A percentile compares a stretch with the other conserved stretches of the same genome.
phyloP scores from a whole-genome alignment of 192 early-diverging fungal genomes.

The Kickxella alabastrina region DNA sequence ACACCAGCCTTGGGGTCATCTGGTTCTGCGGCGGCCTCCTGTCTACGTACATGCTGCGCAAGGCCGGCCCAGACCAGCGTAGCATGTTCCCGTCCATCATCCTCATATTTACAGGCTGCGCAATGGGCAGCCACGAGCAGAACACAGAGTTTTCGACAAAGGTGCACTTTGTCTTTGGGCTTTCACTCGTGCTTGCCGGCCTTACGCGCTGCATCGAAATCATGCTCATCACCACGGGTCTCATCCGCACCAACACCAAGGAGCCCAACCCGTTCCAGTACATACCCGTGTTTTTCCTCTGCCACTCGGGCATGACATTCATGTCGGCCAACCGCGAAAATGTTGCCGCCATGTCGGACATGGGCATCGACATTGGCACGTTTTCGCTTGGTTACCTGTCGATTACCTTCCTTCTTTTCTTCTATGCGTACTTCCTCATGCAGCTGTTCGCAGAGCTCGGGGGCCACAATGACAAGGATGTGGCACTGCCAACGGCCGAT shows the following conservation, averaged over 20 bases:
- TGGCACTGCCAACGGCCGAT: conserved; percentile 27
- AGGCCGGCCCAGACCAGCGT: conserved; percentile 37
- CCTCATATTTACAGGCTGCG: conserved; percentile 60
- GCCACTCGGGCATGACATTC: conserved; percentile 59
- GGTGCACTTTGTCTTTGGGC: conserved; percentile 65
- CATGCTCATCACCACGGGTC: conserved; percentile 32
- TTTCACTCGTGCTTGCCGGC: conserved; percentile 56
- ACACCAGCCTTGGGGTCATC: conserved; percentile 65
- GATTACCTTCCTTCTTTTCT: conserved; percentile 57
- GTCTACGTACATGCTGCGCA: conserved; percentile 53
- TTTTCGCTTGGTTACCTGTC: conserved; percentile 58
- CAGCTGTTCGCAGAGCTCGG: conserved; percentile 45
- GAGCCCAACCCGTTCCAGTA: conserved; percentile 51
- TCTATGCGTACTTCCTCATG: conserved; percentile 54
- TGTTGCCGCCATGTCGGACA: conserved; percentile 38
- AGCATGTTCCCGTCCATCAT: conserved; percentile 61
- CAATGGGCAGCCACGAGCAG: conserved; percentile 61
- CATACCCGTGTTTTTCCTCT: conserved; percentile 51
- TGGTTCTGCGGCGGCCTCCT: conserved; percentile 64
- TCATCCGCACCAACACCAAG: conserved; percentile 19
- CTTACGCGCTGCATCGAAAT: conserved; percentile 59
- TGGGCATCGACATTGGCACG: conserved; percentile 56
- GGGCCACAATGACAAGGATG: conserved; percentile 11
- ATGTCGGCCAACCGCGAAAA: conserved; percentile 64
- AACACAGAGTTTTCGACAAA: conserved; percentile 55